These are phyloP conservation scores for Quillaja saponaria DNA, from an alignment of 306 rosid genomes.

Conservation along the genomic window DNA sequence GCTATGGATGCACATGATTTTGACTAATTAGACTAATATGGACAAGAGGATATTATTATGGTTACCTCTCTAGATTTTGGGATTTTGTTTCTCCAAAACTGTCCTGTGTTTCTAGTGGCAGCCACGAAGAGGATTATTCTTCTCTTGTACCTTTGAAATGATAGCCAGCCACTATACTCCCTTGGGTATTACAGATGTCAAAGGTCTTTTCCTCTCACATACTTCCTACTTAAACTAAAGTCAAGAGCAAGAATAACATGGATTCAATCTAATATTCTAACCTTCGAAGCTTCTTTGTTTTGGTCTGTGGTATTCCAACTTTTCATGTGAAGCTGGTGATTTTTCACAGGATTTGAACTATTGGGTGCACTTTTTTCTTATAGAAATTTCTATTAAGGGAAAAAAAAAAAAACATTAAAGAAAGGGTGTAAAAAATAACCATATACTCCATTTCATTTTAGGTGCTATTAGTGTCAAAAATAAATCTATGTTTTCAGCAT, in stretches of 20 bases:
- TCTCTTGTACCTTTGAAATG: slow-evolving; percentile 20
- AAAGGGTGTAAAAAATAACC: too few relatives aligned
- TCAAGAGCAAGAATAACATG: not conserved
- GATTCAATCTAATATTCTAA: not conserved
- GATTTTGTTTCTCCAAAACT: slow-evolving; percentile 42
- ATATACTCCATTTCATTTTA: too few relatives aligned
- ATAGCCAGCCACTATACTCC: slow-evolving; percentile 36
- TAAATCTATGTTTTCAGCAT: too few relatives aligned
- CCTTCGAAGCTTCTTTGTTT: not conserved
- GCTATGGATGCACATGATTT: slow-evolving; percentile 24
- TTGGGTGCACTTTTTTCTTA: too few relatives aligned
- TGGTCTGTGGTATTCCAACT: not conserved
- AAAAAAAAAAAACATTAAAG: too few relatives aligned
- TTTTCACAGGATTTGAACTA: not conserved
- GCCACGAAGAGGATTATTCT: slow-evolving; percentile 40
- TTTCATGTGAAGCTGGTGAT: not conserved
- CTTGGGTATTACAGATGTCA: slow-evolving; percentile 1
- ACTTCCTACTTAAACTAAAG: not conserved
- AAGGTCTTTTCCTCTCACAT: not conserved
- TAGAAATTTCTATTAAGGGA: too few relatives aligned
- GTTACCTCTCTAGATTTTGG: slow-evolving; percentile 26
- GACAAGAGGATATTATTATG: slow-evolving; percentile 24
- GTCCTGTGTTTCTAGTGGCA: slow-evolving; percentile 30
- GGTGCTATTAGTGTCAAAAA: too few relatives aligned
- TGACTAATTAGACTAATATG: slow-evolving; percentile 26